These are phyloP conservation scores for Sphagnum fallax DNA, from an alignment of 228 moss, liverwort and hornwort genomes.

Conservation along the genomic window DNA sequence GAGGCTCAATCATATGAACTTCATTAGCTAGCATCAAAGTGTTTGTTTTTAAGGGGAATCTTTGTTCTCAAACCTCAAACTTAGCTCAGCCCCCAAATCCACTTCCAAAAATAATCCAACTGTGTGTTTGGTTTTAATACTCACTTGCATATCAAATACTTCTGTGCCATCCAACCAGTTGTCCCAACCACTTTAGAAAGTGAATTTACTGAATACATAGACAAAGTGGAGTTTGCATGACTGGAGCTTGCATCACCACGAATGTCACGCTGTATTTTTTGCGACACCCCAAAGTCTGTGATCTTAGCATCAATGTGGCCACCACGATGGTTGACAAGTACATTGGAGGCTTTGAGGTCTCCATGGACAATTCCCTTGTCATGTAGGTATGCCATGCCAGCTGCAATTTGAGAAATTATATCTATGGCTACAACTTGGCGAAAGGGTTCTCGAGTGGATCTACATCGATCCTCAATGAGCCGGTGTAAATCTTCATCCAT, in stretches of 20 bases:
- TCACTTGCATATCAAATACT: neutral
- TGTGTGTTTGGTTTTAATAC: neutral
- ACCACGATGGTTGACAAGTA: neutral
- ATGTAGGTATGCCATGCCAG: constrained; percentile 33
- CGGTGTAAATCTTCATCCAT: constrained; percentile 5
- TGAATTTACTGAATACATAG: neutral
- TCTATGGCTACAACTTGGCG: constrained; percentile 8
- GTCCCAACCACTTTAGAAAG: constrained; percentile 4
- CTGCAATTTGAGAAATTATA: constrained; percentile 24
- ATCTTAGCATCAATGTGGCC: neutral
- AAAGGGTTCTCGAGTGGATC: too few species aligned
- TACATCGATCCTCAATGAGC: neutral
- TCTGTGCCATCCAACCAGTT: constrained; percentile 11
- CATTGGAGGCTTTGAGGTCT: constrained; percentile 18
- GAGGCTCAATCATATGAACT: too few species aligned
- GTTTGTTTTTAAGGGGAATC: too few species aligned
- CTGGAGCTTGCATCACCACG: constrained; percentile 11
- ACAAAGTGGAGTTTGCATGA: neutral
- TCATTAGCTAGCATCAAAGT: too few species aligned
- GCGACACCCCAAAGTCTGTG: constrained; percentile 6
- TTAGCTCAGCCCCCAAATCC: too few species aligned
- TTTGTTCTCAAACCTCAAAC: too few species aligned
- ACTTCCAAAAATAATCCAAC: too few species aligned
- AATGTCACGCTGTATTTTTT: constrained; percentile 22
- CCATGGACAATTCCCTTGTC: constrained; percentile 10